Percentiles rank a stretch among this genome's conserved stretches.
These are phyloP conservation scores for Porodaedalea pini DNA, from an alignment of 1,284 basidiomycete species.

Conservation along the genomic window DNA sequence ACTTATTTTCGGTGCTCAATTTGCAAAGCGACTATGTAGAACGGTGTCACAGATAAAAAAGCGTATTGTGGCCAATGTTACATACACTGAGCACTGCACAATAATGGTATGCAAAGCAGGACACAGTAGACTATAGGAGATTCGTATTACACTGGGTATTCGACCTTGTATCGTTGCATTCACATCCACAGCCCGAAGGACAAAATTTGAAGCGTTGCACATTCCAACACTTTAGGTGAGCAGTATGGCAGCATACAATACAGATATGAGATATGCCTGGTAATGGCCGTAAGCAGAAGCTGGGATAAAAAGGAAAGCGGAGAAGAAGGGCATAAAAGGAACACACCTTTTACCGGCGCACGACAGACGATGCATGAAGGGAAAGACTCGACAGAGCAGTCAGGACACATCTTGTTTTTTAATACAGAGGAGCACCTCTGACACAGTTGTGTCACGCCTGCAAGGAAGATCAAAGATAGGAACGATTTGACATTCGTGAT, in stretches of 20 bases:
- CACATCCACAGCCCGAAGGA: constrained; percentile 62
- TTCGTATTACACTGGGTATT: not conserved
- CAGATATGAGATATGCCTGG: constrained; percentile 71
- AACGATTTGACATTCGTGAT: not conserved
- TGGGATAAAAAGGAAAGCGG: not conserved
- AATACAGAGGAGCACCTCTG: constrained; percentile 20
- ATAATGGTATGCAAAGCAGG: not conserved
- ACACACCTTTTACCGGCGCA: constrained; percentile 72
- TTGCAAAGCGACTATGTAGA: too few relatives aligned
- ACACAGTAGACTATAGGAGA: not conserved
- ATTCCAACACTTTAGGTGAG: constrained; percentile 64
- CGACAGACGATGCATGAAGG: constrained; percentile 71
- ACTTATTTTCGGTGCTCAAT: too few relatives aligned
- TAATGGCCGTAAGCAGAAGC: not conserved
- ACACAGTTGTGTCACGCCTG: constrained; percentile 8
- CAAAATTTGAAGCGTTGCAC: constrained; percentile 46
- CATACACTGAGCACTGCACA: too few relatives aligned
- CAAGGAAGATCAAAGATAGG: not conserved
- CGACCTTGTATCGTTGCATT: constrained; percentile 34
- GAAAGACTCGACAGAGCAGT: constrained; percentile 45
- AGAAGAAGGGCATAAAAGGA: not conserved
- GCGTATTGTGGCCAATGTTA: too few relatives aligned
- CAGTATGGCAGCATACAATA: constrained; percentile 60
- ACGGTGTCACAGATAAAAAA: too few relatives aligned
- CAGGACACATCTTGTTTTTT: constrained; percentile 41